phyloP scores from a whole-genome alignment of 2,329 filamentous ascomycete species.

The Sclerotinia glacialis region DNA sequence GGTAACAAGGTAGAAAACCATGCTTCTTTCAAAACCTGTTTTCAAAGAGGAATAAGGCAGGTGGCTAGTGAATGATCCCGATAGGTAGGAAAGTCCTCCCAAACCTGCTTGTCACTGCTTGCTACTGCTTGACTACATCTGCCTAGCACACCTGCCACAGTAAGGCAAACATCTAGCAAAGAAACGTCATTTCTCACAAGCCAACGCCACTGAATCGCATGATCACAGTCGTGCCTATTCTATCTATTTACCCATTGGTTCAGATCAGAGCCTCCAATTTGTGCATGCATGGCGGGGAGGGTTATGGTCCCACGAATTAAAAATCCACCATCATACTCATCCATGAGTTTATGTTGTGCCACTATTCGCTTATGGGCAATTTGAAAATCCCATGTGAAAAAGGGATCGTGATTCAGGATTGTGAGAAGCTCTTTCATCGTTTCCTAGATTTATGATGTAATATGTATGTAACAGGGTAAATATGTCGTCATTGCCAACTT shows the following conservation, averaged over 20 bases:
- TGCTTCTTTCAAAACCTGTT: constrained; percentile 1
- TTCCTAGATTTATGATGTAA: constrained; percentile 6
- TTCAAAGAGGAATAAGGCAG: not conserved
- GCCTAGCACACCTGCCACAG: not conserved
- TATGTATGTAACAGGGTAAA: not conserved
- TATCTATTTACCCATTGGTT: not conserved
- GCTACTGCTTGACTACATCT: not conserved
- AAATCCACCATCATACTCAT: not conserved
- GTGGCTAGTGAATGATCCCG: not conserved
- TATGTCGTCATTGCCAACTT: constrained; percentile 6
- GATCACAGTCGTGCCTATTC: constrained; percentile 7
- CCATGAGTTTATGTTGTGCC: too few relatives aligned
- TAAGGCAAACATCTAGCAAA: not conserved
- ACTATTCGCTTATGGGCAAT: constrained; percentile 3
- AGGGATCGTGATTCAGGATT: not conserved
- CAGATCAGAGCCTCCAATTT: not conserved
- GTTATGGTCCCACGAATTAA: not conserved
- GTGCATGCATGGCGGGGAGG: not conserved
- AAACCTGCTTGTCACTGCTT: not conserved
- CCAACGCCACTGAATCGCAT: constrained; percentile 1
- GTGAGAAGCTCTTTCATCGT: not conserved
- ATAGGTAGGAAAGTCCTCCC: not conserved
- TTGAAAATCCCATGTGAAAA: constrained; percentile 10
- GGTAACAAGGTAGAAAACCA: not conserved
- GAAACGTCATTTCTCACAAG: constrained; percentile 13